Base-by-base conservation (phyloP, 2,329 filamentous ascomycete genomes). In the Ciborinia camelliae region DNA sequence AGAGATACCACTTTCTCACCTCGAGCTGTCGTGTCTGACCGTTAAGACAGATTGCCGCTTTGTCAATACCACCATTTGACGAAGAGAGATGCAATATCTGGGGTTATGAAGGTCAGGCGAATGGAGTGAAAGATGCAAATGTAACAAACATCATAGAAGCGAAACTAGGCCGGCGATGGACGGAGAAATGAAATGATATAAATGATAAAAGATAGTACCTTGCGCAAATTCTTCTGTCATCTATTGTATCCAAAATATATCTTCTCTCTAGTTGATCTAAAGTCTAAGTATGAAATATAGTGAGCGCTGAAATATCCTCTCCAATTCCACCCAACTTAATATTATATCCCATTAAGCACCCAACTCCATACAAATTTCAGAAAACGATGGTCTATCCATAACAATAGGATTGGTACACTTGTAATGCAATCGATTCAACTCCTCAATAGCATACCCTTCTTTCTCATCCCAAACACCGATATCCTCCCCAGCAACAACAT, bases 391-490 rank as follows among this genome's bases (percentile, higher is more conserved):
- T 65, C 73, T 65, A 28, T 74, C 69, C 48, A 53, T 32, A 14
- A 75, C 72, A 39, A 71, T 67, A 18, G 72, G 72, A 53, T 68
- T 68, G 9, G 69, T 69, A 66, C 73, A 75, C 54, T 66, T 69
- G 66, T 71, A 72, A 68, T 74, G 72, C 59, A 75, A 61, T 35
- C 62, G 55, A 62, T 72, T 71, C 60, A 75, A 65, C 18, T 64
- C 69, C 47, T 73, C 70, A 59, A 73, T 70, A 8, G 67, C 64
- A 65, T 65, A 65, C 3, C 67, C 72, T 47, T 73, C 73, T 51
- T 74, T 74, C 65, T 74, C 71, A 51, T 62, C 64, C 30, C 69
- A 45, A 8, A 68, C 51, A 47, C 62, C 67, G 4, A 70, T 67
- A 26, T 63, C 66, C 58, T 68, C 45, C 10, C 23, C 68, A 20